Percentiles rank a stretch among this genome's conserved stretches.
phyloP scores from a whole-genome alignment of 352 stramenopile genomes.

The Phytophthora idaei region DNA sequence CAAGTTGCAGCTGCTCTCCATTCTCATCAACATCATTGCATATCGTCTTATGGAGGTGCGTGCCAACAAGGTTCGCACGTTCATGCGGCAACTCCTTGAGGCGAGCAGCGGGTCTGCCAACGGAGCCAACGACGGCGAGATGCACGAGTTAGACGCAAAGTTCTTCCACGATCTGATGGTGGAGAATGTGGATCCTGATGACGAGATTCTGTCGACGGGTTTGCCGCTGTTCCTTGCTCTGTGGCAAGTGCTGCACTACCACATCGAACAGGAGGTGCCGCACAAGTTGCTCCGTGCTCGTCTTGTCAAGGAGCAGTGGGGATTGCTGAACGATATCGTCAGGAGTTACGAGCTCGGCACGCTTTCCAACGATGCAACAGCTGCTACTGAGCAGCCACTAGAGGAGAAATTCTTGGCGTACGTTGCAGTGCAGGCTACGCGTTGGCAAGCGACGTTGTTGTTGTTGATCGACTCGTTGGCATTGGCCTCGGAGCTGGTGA shows the following conservation, averaged over 20 bases:
- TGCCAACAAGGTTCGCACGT: slow-evolving; percentile 49
- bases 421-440: slow-evolving; percentile 74
- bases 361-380: slow-evolving; percentile 15
- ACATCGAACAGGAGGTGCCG: slow-evolving; percentile 83
- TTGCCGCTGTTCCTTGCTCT: slow-evolving; percentile 79
- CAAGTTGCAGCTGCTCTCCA: slow-evolving; percentile 82
- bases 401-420: slow-evolving; percentile 55
- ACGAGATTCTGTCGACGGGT: slow-evolving; percentile 72
- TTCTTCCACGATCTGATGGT: slow-evolving; percentile 50
- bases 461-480: slow-evolving; percentile 78
- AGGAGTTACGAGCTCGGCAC: slow-evolving; percentile 58
- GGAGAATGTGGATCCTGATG: slow-evolving; percentile 51
- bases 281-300: slow-evolving; percentile 60
- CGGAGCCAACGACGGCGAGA: slow-evolving; percentile 29
- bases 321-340: slow-evolving; percentile 67
- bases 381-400: slow-evolving; percentile 18
- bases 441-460: slow-evolving; percentile 84
- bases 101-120: slow-evolving; percentile 35
- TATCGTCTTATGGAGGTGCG: slow-evolving; percentile 80
- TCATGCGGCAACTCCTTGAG: slow-evolving; percentile 58
- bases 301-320: slow-evolving; percentile 66
- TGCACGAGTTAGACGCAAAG: slow-evolving; percentile 47
- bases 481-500: slow-evolving; percentile 63
- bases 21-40: slow-evolving; percentile 84
- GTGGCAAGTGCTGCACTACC: slow-evolving; percentile 86